Evolutionary conservation across 2,329 filamentous ascomycete genomes (phyloP).

Genomic region (Ophiosphaerella herpotricha): DNA sequence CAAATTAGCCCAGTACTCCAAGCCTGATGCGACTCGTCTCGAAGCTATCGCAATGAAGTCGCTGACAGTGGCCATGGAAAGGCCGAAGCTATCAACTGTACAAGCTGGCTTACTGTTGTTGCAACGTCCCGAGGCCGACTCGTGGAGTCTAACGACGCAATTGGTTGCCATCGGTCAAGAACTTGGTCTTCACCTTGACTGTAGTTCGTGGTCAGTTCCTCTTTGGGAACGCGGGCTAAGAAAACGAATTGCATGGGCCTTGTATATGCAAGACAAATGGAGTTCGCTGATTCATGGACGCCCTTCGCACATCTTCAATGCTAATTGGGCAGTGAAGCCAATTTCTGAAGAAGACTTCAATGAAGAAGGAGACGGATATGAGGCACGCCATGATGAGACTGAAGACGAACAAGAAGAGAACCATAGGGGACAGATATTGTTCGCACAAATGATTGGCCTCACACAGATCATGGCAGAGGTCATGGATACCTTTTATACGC

Average conservation of each 20-base stretch:
- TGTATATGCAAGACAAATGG: slow-evolving; percentile 97
- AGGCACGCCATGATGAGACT: slow-evolving; percentile 48
- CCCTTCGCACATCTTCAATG: slow-evolving; percentile 73
- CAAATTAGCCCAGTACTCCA: slow-evolving; percentile 65
- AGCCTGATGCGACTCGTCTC: slow-evolving; percentile 73
- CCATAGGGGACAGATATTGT: slow-evolving; percentile 70
- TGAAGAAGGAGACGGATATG: slow-evolving; percentile 63
- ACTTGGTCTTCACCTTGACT: slow-evolving; percentile 86
- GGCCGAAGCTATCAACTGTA: slow-evolving; percentile 80
- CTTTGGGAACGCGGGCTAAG: slow-evolving; percentile 83
- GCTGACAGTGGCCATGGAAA: slow-evolving; percentile 75
- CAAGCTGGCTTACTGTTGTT: slow-evolving; percentile 77
- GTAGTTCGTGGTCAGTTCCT: slow-evolving; percentile 83
- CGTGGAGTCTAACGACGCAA: slow-evolving; percentile 85
- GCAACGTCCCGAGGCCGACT: slow-evolving; percentile 75
- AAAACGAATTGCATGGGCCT: slow-evolving; percentile 84
- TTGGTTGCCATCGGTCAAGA: slow-evolving; percentile 86
- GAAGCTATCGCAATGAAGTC: slow-evolving; percentile 75
- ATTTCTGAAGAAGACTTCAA: slow-evolving; percentile 73
- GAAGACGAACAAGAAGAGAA: slow-evolving; percentile 67
- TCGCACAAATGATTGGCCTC: slow-evolving; percentile 75
- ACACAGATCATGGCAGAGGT: slow-evolving; percentile 79
- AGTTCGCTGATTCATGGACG: slow-evolving; percentile 82
- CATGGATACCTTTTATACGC: slow-evolving; percentile 80
- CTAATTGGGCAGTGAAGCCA: slow-evolving; percentile 76